phyloP scores from a whole-genome alignment of 2,329 filamentous ascomycete species.

The Fusarium albidum region DNA sequence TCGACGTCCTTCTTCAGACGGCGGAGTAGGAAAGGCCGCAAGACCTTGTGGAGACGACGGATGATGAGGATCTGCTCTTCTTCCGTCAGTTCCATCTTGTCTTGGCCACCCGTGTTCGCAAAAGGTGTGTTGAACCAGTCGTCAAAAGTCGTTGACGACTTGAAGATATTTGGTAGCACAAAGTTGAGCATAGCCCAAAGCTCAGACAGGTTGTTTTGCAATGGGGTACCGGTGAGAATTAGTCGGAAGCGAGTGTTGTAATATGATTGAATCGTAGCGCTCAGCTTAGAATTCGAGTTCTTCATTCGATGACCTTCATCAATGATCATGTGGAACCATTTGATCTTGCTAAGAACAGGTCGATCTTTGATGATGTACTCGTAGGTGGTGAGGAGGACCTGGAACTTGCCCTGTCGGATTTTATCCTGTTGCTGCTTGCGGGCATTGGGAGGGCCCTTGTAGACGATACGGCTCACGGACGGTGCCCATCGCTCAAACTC shows the following conservation, averaged over 20 bases:
- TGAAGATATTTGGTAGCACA: conserved; percentile 97
- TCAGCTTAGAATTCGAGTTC: conserved; percentile 95
- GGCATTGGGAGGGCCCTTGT: conserved; percentile 91
- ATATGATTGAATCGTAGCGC: conserved; percentile 92
- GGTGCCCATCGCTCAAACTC: conserved; percentile 99
- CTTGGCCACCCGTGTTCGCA: conserved; percentile 95
- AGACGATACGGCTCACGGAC: conserved; percentile 84
- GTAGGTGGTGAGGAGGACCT: conserved; percentile 96
- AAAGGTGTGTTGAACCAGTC: conserved; percentile 99
- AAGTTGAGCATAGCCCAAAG: conserved; percentile 99
- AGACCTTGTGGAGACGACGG: conserved; percentile 95
- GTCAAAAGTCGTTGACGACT: conserved; percentile 97
- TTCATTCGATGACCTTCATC: conserved; percentile 99
- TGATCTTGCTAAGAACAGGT: conserved; percentile 94
- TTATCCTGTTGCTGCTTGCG: conserved; percentile 92
- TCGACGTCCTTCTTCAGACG: conserved; percentile 99
- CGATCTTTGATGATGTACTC: conserved; percentile 99
- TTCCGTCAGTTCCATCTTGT: conserved; percentile 99
- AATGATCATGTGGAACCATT: conserved; percentile 99
- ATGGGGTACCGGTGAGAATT: conserved; percentile 94
- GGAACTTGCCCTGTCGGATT: conserved; percentile 94
- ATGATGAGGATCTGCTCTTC: conserved; percentile 99
- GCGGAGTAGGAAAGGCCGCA: conserved; percentile 95
- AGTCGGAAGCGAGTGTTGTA: conserved; percentile 95
- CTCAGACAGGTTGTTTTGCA: conserved; percentile 96